Conservation (phyloP, 2,329 filamentous ascomycete genomes). For the Seiridium cupressi region DNA sequence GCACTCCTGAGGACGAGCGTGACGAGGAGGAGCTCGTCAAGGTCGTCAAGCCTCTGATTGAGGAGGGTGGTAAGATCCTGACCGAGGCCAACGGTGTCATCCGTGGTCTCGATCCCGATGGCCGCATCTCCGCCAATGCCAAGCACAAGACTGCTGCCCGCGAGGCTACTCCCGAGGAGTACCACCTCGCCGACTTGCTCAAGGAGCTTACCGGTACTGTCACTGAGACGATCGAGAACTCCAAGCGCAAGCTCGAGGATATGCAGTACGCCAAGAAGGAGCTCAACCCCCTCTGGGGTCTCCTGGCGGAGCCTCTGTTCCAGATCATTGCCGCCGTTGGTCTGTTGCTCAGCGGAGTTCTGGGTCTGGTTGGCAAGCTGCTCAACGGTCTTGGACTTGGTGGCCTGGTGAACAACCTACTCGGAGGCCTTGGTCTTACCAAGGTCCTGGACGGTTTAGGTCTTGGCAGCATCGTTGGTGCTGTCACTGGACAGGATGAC, state of each 20-base stretch:
- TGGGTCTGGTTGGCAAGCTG: conserved; percentile 79
- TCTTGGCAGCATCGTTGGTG: conserved; percentile 45
- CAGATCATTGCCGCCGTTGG: conserved; percentile 92
- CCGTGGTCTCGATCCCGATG: conserved; percentile 85
- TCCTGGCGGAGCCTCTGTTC: conserved; percentile 81
- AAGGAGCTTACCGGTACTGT: conserved; percentile 85
- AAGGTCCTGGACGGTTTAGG: conserved; percentile 75
- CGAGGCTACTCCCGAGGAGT: conserved; percentile 80
- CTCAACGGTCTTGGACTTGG: conserved; percentile 81
- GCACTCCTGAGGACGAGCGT: conserved; percentile 79
- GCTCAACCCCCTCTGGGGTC: conserved; percentile 83
- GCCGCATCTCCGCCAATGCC: conserved; percentile 78
- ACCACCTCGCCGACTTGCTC: conserved; percentile 77
- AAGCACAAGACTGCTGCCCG: conserved; percentile 75
- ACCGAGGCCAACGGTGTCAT: conserved; percentile 85
- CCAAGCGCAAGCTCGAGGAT: conserved; percentile 83
- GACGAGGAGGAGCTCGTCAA: conserved; percentile 88
- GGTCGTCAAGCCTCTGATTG: conserved; percentile 83
- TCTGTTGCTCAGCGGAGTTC: conserved; percentile 75
- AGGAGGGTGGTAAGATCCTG: conserved; percentile 79
- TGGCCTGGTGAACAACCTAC: conserved; percentile 73
- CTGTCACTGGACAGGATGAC: conserved; percentile 42
- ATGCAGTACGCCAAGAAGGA: conserved; percentile 96
- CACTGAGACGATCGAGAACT: conserved; percentile 79
- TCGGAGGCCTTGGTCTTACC: conserved; percentile 74